These are phyloP conservation scores for Calophaca sinica DNA, from an alignment of 306 rosid genomes.

Conservation along the genomic window DNA sequence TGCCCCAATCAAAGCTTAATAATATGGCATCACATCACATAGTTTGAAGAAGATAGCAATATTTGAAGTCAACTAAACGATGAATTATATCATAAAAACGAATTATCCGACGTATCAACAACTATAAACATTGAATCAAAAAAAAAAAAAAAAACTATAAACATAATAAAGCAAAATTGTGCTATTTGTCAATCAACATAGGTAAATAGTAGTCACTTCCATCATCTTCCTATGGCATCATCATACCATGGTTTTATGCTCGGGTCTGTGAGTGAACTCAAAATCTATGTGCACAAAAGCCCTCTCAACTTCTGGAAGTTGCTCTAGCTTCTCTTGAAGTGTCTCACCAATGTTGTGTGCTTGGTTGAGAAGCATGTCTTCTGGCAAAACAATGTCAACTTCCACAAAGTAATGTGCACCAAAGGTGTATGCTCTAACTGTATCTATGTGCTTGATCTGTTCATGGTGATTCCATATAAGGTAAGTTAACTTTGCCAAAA, in stretches of 20 bases:
- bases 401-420: slow-evolving; percentile 83
- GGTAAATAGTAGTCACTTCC: too few relatives aligned
- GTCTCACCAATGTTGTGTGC: slow-evolving; percentile 87
- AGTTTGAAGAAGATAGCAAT: neutral
- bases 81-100: neutral
- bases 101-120: neutral
- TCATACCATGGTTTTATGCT: slow-evolving; percentile 71
- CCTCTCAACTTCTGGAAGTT: slow-evolving; percentile 79
- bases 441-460: slow-evolving; percentile 76
- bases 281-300: slow-evolving; percentile 88
- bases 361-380: slow-evolving; percentile 63
- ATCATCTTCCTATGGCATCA: slow-evolving; percentile 9
- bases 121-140: neutral
- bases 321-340: slow-evolving; percentile 81
- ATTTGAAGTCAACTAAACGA: neutral
- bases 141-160: too few relatives aligned
- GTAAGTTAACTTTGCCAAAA: slow-evolving; percentile 70
- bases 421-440: slow-evolving; percentile 85
- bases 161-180: slow-evolving; percentile 4
- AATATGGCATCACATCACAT: neutral
- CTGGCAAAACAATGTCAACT: slow-evolving; percentile 82
- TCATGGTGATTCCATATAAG: slow-evolving; percentile 87
- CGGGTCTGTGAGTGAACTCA: slow-evolving; percentile 81
- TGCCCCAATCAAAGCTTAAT: slow-evolving; percentile 9
- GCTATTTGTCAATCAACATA: too few relatives aligned